Percentiles rank a stretch among this genome's conserved stretches.
Evolutionary conservation across 208 protist genomes (phyloP).

Genomic region (Trypanosoma theileri): DNA sequence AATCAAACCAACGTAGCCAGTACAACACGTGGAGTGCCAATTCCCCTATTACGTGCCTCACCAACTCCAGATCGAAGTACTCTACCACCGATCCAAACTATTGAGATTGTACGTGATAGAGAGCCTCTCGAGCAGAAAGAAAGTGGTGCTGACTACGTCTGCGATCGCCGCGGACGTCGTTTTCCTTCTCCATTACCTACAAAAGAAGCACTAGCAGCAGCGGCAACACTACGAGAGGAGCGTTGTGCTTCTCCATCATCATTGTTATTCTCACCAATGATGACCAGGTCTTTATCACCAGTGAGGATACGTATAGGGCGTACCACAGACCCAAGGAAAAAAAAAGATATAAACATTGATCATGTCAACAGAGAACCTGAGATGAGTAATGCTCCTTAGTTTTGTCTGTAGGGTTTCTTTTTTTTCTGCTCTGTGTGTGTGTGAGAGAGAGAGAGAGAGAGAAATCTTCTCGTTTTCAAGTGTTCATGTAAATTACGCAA

Average conservation of each 20-base stretch:
- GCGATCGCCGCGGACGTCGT: background rate
- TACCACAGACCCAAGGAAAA: background rate
- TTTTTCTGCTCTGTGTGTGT: too few relatives aligned
- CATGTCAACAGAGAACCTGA: too few relatives aligned
- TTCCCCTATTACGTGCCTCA: background rate
- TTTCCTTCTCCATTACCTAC: too few relatives aligned
- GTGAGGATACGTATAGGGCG: background rate
- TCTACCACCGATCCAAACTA: background rate
- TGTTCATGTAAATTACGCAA: slow-evolving; percentile 4
- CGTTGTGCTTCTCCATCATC: too few relatives aligned
- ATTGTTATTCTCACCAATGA: too few relatives aligned
- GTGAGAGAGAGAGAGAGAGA: background rate
- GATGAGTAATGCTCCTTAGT: too few relatives aligned
- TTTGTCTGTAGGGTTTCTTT: too few relatives aligned
- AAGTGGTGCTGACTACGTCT: slow-evolving; percentile 22
- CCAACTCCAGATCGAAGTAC: background rate
- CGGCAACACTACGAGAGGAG: too few relatives aligned
- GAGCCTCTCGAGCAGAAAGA: background rate
- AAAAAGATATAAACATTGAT: too few relatives aligned
- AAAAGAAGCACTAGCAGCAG: too few relatives aligned
- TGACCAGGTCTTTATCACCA: background rate
- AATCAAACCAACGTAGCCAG: background rate
- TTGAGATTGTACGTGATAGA: background rate
- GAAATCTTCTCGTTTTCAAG: too few relatives aligned
- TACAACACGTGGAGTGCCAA: background rate